These are phyloP conservation scores for Trametes elegans DNA, from an alignment of 768 basidiomycete species.

Conservation along the genomic window DNA sequence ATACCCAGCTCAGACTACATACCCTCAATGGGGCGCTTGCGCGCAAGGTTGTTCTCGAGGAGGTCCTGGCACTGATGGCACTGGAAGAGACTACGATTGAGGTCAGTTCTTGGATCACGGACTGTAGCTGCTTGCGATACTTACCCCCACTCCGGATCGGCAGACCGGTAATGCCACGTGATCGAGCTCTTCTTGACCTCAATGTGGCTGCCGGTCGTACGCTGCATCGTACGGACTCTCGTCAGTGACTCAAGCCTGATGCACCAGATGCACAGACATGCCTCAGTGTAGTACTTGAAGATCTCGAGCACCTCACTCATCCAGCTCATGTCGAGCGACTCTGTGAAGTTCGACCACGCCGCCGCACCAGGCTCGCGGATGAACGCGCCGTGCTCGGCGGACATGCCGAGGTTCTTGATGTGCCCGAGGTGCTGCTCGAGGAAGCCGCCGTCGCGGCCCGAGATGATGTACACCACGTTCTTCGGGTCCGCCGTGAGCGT, in stretches of 20 bases:
- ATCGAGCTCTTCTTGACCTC: constrained; percentile 97
- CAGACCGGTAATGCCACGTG: constrained; percentile 95
- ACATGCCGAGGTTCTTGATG: constrained; percentile 79
- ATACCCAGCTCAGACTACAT: constrained; percentile 17
- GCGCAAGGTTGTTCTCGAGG: constrained; percentile 89
- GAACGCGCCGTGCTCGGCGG: constrained; percentile 95
- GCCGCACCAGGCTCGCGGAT: constrained; percentile 65
- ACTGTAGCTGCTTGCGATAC: constrained; percentile 28
- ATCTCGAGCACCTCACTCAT: constrained; percentile 94
- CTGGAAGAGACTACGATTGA: constrained; percentile 67
- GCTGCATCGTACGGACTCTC: constrained; percentile 32
- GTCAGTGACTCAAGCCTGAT: constrained; percentile 1
- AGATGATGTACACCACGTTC: constrained; percentile 97
- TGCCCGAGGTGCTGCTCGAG: constrained; percentile 90
- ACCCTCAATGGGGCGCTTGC: constrained; percentile 94
- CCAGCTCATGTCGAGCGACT: constrained; percentile 94
- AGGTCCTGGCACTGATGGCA: constrained; percentile 96
- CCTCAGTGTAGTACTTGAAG: constrained; percentile 95
- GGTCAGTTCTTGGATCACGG: background rate
- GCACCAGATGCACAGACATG: constrained; percentile 31
- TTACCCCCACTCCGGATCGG: constrained; percentile 95
- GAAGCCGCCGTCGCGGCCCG: constrained; percentile 91
- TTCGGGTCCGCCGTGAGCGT: constrained; percentile 73
- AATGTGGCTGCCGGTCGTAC: constrained; percentile 94
- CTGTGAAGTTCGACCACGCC: constrained; percentile 88